Evolutionary conservation across 768 basidiomycete species (phyloP).

Genomic region (Lentinula edodes): DNA sequence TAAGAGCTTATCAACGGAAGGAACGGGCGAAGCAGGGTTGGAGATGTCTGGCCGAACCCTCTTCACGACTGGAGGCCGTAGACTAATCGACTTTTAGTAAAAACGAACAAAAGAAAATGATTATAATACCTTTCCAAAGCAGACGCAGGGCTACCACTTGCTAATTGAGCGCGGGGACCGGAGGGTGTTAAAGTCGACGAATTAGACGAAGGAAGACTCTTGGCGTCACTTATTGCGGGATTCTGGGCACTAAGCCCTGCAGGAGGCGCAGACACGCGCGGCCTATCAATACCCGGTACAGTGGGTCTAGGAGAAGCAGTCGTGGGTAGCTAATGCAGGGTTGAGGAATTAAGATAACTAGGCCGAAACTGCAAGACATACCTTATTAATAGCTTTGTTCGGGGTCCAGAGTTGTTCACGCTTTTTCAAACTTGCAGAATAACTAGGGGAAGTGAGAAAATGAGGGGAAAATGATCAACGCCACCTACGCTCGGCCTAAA

Average conservation of each 20-base stretch:
- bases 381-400: slow-evolving; percentile 5
- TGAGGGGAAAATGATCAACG: neutral
- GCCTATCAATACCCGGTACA: slow-evolving; percentile 25
- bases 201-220: slow-evolving; percentile 29
- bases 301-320: slow-evolving; percentile 26
- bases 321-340: slow-evolving; percentile 20
- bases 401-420: slow-evolving; percentile 40
- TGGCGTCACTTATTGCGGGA: slow-evolving; percentile 25
- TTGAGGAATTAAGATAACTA: neutral
- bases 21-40: slow-evolving; percentile 28
- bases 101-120: neutral
- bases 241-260: slow-evolving; percentile 33
- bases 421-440: slow-evolving; percentile 71
- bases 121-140: slow-evolving; percentile 15
- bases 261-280: slow-evolving; percentile 27
- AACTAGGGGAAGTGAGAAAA: slow-evolving; percentile 31
- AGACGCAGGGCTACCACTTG: slow-evolving; percentile 16
- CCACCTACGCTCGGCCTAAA: slow-evolving; percentile 64
- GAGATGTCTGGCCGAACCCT: slow-evolving; percentile 42
- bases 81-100: slow-evolving; percentile 33
- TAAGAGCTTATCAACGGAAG: slow-evolving; percentile 7
- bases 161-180: slow-evolving; percentile 52
- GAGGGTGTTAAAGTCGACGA: slow-evolving; percentile 37
- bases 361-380: neutral
- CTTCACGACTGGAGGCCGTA: slow-evolving; percentile 76